These are phyloP conservation scores for Trichoderma citrinoviride DNA, from an alignment of 2,329 filamentous ascomycete species.

Conservation along the genomic window DNA sequence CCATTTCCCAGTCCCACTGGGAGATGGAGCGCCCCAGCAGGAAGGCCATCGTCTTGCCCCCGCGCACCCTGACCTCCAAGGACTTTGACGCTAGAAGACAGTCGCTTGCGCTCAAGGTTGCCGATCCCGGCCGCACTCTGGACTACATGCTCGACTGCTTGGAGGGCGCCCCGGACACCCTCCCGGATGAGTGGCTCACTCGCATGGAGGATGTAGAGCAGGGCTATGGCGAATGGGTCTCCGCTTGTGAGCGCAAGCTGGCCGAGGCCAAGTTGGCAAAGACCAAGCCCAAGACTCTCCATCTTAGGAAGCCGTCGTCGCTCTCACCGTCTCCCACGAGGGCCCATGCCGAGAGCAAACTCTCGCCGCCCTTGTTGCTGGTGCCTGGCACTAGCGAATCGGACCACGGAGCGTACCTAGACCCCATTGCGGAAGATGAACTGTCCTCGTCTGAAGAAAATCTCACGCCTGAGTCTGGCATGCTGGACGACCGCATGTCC, in stretches of 20 bases:
- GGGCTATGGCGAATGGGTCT: constrained; percentile 77
- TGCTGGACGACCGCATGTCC: constrained; percentile 24
- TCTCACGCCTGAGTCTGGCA: neutral
- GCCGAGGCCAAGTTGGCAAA: constrained; percentile 60
- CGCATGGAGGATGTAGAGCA: constrained; percentile 77
- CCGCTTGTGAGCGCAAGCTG: constrained; percentile 71
- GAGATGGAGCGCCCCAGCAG: constrained; percentile 11
- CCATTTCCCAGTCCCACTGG: constrained; percentile 42
- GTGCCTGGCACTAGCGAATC: constrained; percentile 3
- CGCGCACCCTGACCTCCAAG: constrained; percentile 39
- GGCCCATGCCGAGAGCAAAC: constrained; percentile 3
- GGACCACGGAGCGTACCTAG: constrained; percentile 9
- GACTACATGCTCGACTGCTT: constrained; percentile 85
- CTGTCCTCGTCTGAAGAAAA: neutral
- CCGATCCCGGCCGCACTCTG: constrained; percentile 66
- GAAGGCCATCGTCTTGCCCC: constrained; percentile 22
- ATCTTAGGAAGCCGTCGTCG: constrained; percentile 11
- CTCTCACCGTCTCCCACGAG: constrained; percentile 25
- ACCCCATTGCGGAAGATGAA: constrained; percentile 15
- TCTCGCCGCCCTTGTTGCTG: neutral
- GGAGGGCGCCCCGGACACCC: constrained; percentile 77
- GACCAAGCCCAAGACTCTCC: neutral
- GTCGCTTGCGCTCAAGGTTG: constrained; percentile 66
- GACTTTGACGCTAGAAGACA: constrained; percentile 58
- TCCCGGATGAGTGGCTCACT: constrained; percentile 86